Percentiles rank a stretch among this genome's conserved stretches.
Conservation (phyloP, 1,284 basidiomycete genomes). For the Trametes sp. region DNA sequence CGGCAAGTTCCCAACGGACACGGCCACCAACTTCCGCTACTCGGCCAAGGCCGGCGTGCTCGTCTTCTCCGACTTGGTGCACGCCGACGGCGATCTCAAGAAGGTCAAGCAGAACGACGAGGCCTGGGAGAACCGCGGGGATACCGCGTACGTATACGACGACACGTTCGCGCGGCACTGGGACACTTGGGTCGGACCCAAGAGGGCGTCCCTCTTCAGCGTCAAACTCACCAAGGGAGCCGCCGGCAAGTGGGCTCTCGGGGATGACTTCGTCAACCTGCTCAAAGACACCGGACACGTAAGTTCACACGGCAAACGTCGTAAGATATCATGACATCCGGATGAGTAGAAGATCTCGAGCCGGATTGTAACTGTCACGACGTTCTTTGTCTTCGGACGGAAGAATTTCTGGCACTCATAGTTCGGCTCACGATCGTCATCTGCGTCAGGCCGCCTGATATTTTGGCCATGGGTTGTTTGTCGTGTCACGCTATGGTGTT, state of each 20-base stretch:
- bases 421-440: too few species aligned
- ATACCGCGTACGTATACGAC: slow-evolving; percentile 83
- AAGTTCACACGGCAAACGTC: too few species aligned
- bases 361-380: too few species aligned
- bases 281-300: slow-evolving; percentile 75
- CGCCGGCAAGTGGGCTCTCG: slow-evolving; percentile 61
- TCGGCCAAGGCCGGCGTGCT: slow-evolving; percentile 56
- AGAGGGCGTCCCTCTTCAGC: slow-evolving; percentile 73
- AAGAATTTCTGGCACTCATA: too few species aligned
- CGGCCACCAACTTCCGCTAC: slow-evolving; percentile 76
- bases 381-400: too few species aligned
- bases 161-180: slow-evolving; percentile 83
- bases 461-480: too few species aligned
- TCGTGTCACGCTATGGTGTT: too few species aligned
- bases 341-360: too few species aligned
- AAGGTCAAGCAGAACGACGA: slow-evolving; percentile 73
- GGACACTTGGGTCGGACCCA: slow-evolving; percentile 87
- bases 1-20: slow-evolving; percentile 67
- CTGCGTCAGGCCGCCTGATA: too few species aligned
- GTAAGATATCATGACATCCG: too few species aligned
- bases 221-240: slow-evolving; percentile 58
- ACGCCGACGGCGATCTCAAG: slow-evolving; percentile 74
- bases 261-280: slow-evolving; percentile 61
- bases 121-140: slow-evolving; percentile 74
- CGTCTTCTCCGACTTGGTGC: slow-evolving; percentile 82